Evolutionary conservation across 305 asterid genomes (phyloP).

Genomic region (Fraxinus velutina): DNA sequence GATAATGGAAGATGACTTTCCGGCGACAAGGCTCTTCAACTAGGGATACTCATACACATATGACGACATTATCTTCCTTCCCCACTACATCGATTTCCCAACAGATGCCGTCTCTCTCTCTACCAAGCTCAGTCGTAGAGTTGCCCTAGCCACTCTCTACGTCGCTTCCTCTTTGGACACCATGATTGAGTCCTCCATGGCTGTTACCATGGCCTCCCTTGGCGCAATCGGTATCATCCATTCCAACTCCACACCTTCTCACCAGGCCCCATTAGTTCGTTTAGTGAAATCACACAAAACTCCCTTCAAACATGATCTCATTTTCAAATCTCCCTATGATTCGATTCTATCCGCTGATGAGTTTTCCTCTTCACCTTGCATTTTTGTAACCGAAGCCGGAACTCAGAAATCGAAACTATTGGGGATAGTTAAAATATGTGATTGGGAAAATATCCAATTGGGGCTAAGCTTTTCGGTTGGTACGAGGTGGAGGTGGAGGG

Average conservation of each 20-base stretch:
- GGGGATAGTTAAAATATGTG: conserved; percentile 52
- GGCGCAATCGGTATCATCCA: conserved; percentile 76
- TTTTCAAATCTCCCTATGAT: conserved; percentile 48
- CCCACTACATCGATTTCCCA: conserved; percentile 83
- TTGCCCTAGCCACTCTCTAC: conserved; percentile 66
- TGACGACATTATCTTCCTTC: conserved; percentile 55
- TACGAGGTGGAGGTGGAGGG: too few species aligned
- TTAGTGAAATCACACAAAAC: conserved; percentile 63
- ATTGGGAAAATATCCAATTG: conserved; percentile 44
- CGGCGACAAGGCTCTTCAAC: conserved; percentile 56
- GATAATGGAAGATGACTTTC: conserved; percentile 56
- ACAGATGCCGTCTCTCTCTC: conserved; percentile 73
- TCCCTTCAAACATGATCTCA: conserved; percentile 51
- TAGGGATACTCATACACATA: conserved; percentile 72
- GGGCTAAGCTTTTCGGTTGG: too few species aligned
- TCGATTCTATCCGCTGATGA: conserved; percentile 47
- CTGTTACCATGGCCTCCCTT: conserved; percentile 80
- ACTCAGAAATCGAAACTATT: conserved; percentile 37
- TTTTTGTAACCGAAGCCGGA: conserved; percentile 63
- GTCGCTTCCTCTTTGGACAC: conserved; percentile 96
- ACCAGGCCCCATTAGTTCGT: conserved; percentile 55
- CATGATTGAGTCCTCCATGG: conserved; percentile 83
- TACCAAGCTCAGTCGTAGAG: conserved; percentile 63
- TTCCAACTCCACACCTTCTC: conserved; percentile 49
- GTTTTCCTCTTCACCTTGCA: conserved; percentile 55